Conservation (phyloP, 129 eudicot genomes). For the Rutidosis leptorrhynchoides region DNA sequence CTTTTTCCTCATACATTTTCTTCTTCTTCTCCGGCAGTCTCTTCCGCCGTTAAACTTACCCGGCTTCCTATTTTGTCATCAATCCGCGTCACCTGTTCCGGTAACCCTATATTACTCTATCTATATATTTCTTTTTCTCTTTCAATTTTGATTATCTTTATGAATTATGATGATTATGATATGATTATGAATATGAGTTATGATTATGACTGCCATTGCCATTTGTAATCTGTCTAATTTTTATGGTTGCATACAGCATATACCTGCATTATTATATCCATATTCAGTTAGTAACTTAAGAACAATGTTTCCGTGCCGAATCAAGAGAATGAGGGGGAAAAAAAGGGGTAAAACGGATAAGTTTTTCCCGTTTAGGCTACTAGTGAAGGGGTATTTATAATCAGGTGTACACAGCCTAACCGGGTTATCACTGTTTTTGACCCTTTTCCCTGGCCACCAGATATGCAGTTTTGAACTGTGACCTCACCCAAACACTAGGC, state of each 20-base stretch:
- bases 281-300: neutral
- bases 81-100: constrained; percentile 52
- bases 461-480: too few relatives aligned
- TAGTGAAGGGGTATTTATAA: too few relatives aligned
- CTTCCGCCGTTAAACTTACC: constrained; percentile 15
- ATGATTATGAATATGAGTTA: too few relatives aligned
- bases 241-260: neutral
- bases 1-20: constrained; percentile 27
- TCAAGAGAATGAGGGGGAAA: too few relatives aligned
- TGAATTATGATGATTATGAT: too few relatives aligned
- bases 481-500: too few relatives aligned
- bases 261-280: neutral
- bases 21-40: constrained; percentile 14
- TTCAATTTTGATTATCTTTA: neutral
- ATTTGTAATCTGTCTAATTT: neutral
- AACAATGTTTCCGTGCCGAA: neutral
- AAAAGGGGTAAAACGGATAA: too few relatives aligned
- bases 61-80: constrained; percentile 22
- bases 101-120: constrained; percentile 30
- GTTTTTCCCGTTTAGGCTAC: too few relatives aligned
- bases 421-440: too few relatives aligned
- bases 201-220: neutral
- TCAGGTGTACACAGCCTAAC: too few relatives aligned
- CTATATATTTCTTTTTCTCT: neutral
- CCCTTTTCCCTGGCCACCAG: too few relatives aligned